Conservation (phyloP, 495 filamentous ascomycete species). For the Parathielavia hyrcaniae region DNA sequence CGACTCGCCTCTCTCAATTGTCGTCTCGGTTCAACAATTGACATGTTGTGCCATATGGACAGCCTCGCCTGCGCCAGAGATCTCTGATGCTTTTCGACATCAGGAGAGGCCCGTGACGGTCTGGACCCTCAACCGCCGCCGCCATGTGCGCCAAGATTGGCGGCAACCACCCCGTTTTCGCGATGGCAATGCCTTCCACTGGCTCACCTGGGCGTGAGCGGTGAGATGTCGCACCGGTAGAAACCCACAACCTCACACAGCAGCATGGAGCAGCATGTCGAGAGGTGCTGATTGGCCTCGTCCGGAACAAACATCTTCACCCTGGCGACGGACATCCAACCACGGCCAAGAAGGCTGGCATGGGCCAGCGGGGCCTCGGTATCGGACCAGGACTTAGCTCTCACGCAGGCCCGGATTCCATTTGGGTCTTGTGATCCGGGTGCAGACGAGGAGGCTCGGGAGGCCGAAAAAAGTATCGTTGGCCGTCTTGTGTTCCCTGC, state of each 20-base stretch:
- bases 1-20: neutral
- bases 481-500: neutral
- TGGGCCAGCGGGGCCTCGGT: neutral
- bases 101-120: neutral
- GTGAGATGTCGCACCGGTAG: slow-evolving; percentile 2
- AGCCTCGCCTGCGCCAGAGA: too few species aligned
- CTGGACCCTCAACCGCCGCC: neutral
- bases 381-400: slow-evolving; percentile 2
- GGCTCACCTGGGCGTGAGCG: neutral
- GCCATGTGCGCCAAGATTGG: neutral
- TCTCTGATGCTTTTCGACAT: slow-evolving; percentile 2
- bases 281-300: slow-evolving; percentile 3
- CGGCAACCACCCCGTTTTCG: neutral
- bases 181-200: neutral
- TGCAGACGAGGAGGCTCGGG: neutral
- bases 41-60: too few species aligned
- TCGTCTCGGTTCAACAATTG: too few species aligned
- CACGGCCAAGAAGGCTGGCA: slow-evolving; percentile 9
- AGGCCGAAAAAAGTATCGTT: neutral
- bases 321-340: slow-evolving; percentile 1
- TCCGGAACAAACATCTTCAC: neutral
- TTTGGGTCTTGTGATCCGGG: neutral
- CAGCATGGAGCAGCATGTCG: too few species aligned
- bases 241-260: neutral
- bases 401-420: neutral